These are phyloP conservation scores for Blastobotrys chiropterorum DNA, from an alignment of 805 yeast species.

Conservation along the genomic window DNA sequence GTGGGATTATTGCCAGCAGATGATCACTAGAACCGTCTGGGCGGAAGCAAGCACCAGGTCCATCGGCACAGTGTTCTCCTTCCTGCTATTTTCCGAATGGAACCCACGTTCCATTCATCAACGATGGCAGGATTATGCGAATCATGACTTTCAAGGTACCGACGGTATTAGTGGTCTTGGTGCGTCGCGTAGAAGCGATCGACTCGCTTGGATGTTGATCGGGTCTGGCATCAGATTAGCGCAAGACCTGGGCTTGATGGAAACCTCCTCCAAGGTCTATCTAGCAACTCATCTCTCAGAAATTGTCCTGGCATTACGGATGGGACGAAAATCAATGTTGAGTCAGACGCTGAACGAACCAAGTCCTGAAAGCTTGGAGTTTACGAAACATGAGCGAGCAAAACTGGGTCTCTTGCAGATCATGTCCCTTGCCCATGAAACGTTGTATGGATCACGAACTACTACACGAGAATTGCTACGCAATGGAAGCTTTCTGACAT, in stretches of 20 bases:
- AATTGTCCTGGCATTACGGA: constrained; percentile 72
- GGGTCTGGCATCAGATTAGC: constrained; percentile 84
- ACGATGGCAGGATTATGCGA: constrained; percentile 74
- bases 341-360: constrained; percentile 57
- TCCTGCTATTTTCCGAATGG: constrained; percentile 87
- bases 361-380: constrained; percentile 37
- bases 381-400: constrained; percentile 63
- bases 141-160: constrained; percentile 17
- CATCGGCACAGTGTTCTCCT: constrained; percentile 80
- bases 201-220: constrained; percentile 91
- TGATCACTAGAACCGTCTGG: constrained; percentile 86
- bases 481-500: constrained; percentile 47
- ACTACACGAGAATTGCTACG: constrained; percentile 30
- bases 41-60: constrained; percentile 87
- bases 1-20: constrained; percentile 78
- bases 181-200: constrained; percentile 78
- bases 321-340: constrained; percentile 73
- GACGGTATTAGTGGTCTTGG: constrained; percentile 47
- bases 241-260: constrained; percentile 78
- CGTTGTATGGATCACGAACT: constrained; percentile 53
- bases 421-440: constrained; percentile 75
- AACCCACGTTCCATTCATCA: constrained; percentile 91
- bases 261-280: constrained; percentile 63
- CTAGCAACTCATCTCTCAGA: constrained; percentile 83
- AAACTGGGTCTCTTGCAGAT: constrained; percentile 74